A percentile compares a stretch with the other conserved stretches of the same genome.
Evolutionary conservation across 305 asterid species (phyloP).

Genomic region (Fraxinus latifolia): DNA sequence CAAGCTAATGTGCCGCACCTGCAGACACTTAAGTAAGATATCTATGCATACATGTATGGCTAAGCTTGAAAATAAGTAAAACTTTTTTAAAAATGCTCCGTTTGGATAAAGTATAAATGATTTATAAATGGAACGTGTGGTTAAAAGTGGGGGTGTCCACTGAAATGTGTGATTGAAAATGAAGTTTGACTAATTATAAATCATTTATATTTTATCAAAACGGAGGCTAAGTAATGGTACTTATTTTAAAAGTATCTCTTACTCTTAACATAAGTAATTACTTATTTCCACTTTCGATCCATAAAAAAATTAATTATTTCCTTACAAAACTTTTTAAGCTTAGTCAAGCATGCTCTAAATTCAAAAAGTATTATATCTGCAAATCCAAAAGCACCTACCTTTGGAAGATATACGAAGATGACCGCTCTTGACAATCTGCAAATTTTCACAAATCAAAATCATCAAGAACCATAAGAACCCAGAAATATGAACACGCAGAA

Average conservation of each 20-base stretch:
- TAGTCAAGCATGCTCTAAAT: neutral
- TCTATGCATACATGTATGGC: neutral
- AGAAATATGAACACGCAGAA: neutral
- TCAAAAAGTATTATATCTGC: neutral
- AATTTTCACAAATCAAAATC: conserved; percentile 18
- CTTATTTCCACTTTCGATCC: neutral
- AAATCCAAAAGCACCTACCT: conserved; percentile 52
- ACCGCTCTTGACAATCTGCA: conserved; percentile 97
- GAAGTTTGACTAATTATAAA: neutral
- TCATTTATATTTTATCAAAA: neutral
- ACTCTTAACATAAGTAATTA: neutral
- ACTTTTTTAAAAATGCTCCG: neutral
- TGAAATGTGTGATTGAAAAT: neutral
- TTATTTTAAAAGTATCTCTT: neutral
- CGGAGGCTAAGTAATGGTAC: neutral
- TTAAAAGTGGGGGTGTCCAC: neutral
- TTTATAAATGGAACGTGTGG: neutral
- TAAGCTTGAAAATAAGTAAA: neutral
- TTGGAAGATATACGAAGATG: conserved; percentile 92
- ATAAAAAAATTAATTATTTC: neutral
- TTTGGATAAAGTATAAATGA: neutral
- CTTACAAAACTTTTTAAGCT: neutral
- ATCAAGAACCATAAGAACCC: conserved; percentile 11
- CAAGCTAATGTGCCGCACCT: neutral
- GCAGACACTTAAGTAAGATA: neutral